Evolutionary conservation across 306 rosid genomes (phyloP), one percentile per base, ranked within the genome.

Genomic region (Carpinus viminea): DNA sequence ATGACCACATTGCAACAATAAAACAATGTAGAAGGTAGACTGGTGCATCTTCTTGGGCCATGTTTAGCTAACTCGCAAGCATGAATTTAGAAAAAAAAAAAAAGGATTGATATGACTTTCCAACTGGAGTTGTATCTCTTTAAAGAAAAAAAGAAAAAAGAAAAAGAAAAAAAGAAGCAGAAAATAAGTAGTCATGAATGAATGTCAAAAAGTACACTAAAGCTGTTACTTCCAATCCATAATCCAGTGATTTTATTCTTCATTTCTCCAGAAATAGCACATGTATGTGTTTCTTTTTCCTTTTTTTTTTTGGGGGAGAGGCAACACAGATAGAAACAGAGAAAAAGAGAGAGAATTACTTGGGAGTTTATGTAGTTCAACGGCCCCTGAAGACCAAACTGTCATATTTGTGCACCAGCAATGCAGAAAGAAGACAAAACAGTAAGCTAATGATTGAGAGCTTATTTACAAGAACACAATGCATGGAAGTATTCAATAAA

Each of bases 321-420:
- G 2, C 2, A 52, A 26, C 7, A 72, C 2, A 26, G 8, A 21
- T 4, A 16, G 57, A 12, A 28, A 55, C 4, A 18, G 79, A 78
- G 54, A 64, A 60, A 76, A 56, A 82, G 54, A 74, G 50, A 81
- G 86, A 85, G 72, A 45, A 48, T 73, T 88, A 93, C 98, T 90
- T 91, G 97, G 21, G 90, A 76, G 76, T 79, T 83, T 62, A 85
- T 87, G 70, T 91, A 93, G 86, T 75, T 79, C 86, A 91, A 46
- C 3, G 97, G 78, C 68, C 92, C 92, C 82, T 89, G 92, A 64
- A 86, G 97, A 78, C 84, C 81, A 83, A 83, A 86, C 94, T 90
- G 92, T 88, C 73, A 77, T 50, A 60, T 60, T 69, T 54, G 81
- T 61, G 68, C 76, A 79, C 68, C 84, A 80, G 73, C 74, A 77